Evolutionary conservation across 2,329 filamentous ascomycete species (phyloP).

Genomic region (Cytospora leucostoma): DNA sequence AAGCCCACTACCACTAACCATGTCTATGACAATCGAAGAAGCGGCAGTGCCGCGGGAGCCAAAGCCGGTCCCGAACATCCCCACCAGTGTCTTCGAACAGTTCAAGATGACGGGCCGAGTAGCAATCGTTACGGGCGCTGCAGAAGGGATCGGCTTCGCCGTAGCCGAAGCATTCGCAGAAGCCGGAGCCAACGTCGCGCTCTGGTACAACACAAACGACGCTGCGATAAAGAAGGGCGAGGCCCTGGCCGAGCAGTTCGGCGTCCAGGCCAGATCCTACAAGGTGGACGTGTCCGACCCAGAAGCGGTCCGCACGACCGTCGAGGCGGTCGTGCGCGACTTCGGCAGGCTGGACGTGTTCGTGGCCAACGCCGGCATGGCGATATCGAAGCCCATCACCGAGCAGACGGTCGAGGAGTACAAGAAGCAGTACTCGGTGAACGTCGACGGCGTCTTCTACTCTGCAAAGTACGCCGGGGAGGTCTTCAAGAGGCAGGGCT

Average conservation of each 20-base stretch:
- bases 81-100: conserved; percentile 47
- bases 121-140: conserved; percentile 47
- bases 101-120: conserved; percentile 45
- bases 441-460: conserved; percentile 51
- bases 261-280: conserved; percentile 44
- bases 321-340: conserved; percentile 40
- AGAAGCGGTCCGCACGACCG: conserved; percentile 38
- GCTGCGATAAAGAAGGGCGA: conserved; percentile 37
- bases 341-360: conserved; percentile 47
- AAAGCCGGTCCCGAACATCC: conserved; percentile 41
- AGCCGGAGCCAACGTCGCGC: conserved; percentile 44
- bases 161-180: conserved; percentile 50
- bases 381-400: conserved; percentile 56
- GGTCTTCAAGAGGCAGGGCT: conserved; percentile 45
- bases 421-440: conserved; percentile 53
- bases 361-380: conserved; percentile 50
- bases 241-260: conserved; percentile 42
- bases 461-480: conserved; percentile 47
- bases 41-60: conserved; percentile 39
- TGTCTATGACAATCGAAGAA: conserved; percentile 43
- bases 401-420: conserved; percentile 57
- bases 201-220: conserved; percentile 40
- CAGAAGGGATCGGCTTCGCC: conserved; percentile 47
- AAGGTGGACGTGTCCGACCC: conserved; percentile 48
- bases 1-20: conserved; percentile 29